Base-by-base conservation (phyloP, 495 filamentous ascomycete species). In the Cudoniella acicularis region DNA sequence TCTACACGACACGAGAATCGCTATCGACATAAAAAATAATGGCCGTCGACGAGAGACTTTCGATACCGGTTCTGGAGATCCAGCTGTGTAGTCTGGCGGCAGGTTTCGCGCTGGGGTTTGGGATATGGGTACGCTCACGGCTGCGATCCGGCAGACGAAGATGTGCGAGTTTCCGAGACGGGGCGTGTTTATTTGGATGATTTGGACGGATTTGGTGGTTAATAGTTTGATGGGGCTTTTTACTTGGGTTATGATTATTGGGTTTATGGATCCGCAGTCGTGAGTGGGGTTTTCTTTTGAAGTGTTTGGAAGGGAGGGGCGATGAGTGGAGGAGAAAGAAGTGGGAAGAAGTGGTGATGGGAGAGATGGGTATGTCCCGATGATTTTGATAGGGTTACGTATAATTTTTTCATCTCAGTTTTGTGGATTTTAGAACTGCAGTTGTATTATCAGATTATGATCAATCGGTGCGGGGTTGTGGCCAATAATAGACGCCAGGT, bases 401-500 rank as follows among this genome's bases (percentile, higher is more conserved):
- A 36, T 13, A 36, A 13, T 36, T 4, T 4, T 36, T 6, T 36
- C 30, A 13, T 36, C 6, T 36, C 30, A 13, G 30, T 36, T 6
- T 20, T 52, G 8, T 52, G 49, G 49, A 23, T 36, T 25, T 24
- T 52, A 3, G 64, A 77, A 67, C 67, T 69, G 10, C 73, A 77
- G 53, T 69, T 72, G 43, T 61, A 77, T 8, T 67, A 71, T 30
- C 74, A 77, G 53, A 80, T 80, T 51, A 71, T 80, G 49, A 70
- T 74, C 18, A 80, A 79, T 64, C 72, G 77, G 10, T 64, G 76
- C 25, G 64, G 66, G 0, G 63, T 80, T 57, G 70, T 80, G 54
- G 62, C 73, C 23, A 69, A 72, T 18, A 62, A 74, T 59, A 69
- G 68, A 1, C 54, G 55, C 1, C 65, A 6, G 6, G 30, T 36